Evolutionary conservation across 371 early-diverging fungal species (phyloP).

Genomic region (Rhizopus sp.): DNA sequence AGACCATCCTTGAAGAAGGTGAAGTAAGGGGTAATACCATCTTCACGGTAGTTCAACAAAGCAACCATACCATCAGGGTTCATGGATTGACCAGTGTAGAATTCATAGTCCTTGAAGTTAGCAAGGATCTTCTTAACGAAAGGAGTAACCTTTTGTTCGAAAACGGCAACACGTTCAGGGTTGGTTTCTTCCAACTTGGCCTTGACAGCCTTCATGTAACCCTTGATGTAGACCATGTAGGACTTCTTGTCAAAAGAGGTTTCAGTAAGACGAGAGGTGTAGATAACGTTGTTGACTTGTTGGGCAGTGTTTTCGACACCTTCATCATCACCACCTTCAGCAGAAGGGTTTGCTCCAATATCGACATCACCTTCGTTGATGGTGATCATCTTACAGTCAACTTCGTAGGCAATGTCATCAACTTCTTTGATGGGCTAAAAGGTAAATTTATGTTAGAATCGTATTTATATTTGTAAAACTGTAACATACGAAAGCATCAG

Average conservation of each 20-base stretch:
- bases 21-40: conserved; percentile 90
- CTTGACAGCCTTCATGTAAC: conserved; percentile 86
- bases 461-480: neutral
- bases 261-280: conserved; percentile 75
- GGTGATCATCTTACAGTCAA: conserved; percentile 79
- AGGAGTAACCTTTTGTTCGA: conserved; percentile 64
- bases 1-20: conserved; percentile 94
- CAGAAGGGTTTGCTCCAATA: conserved; percentile 95
- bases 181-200: conserved; percentile 59
- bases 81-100: conserved; percentile 89
- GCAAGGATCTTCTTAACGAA: conserved; percentile 80
- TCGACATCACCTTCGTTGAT: conserved; percentile 76
- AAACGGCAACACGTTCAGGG: conserved; percentile 71
- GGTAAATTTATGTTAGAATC: neutral
- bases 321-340: conserved; percentile 79
- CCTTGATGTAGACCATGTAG: conserved; percentile 91
- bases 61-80: conserved; percentile 88
- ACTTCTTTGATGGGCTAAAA: conserved; percentile 60
- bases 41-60: conserved; percentile 94
- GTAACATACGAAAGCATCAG: conserved; percentile 78
- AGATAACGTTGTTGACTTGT: conserved; percentile 86
- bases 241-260: conserved; percentile 93
- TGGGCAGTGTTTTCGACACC: conserved; percentile 57
- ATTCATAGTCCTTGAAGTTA: conserved; percentile 90
- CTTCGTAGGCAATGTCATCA: conserved; percentile 75